phyloP scores from a whole-genome alignment of 2,329 filamentous ascomycete species.

The Talaromyces sp. region DNA sequence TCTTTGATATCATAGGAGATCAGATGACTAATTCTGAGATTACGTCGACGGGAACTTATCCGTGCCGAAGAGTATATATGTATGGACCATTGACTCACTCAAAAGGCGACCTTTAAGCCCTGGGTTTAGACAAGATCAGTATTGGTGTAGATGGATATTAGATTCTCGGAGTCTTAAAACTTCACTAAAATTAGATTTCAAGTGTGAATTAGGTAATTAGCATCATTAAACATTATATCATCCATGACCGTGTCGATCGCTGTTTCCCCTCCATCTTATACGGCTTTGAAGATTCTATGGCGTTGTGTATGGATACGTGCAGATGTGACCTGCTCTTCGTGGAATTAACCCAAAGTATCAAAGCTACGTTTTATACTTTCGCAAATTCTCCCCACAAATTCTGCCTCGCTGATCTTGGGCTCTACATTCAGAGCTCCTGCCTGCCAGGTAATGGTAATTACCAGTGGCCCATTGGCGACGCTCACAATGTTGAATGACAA shows the following conservation, averaged over 20 bases:
- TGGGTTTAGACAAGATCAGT: not conserved
- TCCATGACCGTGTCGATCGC: not conserved
- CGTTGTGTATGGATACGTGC: not conserved
- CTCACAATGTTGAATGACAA: constrained; percentile 4
- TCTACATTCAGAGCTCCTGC: not conserved
- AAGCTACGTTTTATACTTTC: not conserved
- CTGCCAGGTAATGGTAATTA: not conserved
- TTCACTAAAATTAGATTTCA: not conserved
- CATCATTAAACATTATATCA: not conserved
- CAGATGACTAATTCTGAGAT: not conserved
- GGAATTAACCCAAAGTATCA: not conserved
- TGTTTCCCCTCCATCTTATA: not conserved
- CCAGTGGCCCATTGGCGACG: not conserved
- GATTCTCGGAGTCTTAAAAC: not conserved
- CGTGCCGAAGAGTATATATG: not conserved
- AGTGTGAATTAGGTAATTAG: not conserved
- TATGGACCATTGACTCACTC: not conserved
- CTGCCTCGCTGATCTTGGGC: not conserved
- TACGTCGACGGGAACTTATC: not conserved
- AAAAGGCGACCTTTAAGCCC: no score
- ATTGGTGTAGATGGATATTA: not conserved
- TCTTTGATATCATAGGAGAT: no score
- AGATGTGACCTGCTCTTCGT: not conserved
- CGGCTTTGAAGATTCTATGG: not conserved
- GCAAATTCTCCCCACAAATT: not conserved